Base-by-base conservation (phyloP, 2,329 filamentous ascomycete species). In the Clonostachys solani region DNA sequence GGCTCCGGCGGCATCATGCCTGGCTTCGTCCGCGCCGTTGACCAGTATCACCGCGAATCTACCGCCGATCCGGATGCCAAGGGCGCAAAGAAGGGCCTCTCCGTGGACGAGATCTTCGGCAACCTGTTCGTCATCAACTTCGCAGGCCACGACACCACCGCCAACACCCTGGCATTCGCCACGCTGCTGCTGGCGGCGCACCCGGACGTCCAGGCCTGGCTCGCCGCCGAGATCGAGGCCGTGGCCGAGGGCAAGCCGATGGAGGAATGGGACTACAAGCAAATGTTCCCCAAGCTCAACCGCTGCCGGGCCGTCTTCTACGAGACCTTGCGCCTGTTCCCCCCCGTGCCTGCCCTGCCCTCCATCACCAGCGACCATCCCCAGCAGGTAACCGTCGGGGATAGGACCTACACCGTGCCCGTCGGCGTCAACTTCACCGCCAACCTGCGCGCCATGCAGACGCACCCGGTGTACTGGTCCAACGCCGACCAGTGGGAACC, bases 141-240 rank as follows among this genome's bases (percentile, higher is more conserved):
- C 44, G 75, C 75, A 0, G 75, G 75, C 1, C 73, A 77, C 48
- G 75, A 79, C 48, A 77, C 74, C 0, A 74, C 73, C 0, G 71
- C 74, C 1, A 67, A 73, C 29, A 68, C 68, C 0, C 54, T 77
- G 6, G 63, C 65, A 1, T 76, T 67, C 45, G 58, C 65, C 1
- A 54, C 74, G 2, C 55, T 68, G 7, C 67, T 74, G 9, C 60
- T 80, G 2, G 73, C 75, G 3, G 61, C 65, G 1, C 51, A 73
- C 38, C 72, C 68, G 0, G 57, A 67, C 5, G 63, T 72, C 3
- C 75, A 78, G 49, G 62, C 68, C 5, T 77, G 71, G 72, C 42
- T 74, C 0, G 55, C 61, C 1, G 64, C 73, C 44, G 73, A 74
- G 45, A 54, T 74, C 6, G 35, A 49, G 1, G 34, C 51, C 12